Conservation (phyloP, 139 green algal genomes). For the Nannochloris sp. region DNA sequence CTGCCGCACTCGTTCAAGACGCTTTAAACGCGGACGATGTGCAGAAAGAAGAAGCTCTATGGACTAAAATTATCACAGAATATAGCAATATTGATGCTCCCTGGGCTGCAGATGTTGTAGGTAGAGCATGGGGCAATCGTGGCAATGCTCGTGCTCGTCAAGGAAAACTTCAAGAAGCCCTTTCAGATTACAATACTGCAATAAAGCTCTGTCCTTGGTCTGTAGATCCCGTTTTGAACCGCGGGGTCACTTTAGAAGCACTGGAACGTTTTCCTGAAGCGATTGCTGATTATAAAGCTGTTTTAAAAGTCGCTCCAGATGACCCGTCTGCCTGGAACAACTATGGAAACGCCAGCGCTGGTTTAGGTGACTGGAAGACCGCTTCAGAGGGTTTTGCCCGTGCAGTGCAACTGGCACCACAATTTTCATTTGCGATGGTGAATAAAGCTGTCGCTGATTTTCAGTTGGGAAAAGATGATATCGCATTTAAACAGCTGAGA, state of each 20-base stretch:
- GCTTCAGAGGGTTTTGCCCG: conserved; percentile 47
- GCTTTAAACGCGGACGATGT: conserved; percentile 61
- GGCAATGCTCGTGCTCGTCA: conserved; percentile 80
- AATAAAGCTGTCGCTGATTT: conserved; percentile 71
- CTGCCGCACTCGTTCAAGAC: conserved; percentile 55
- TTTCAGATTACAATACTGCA: conserved; percentile 70
- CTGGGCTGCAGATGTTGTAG: conserved; percentile 79
- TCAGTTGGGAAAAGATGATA: conserved; percentile 53
- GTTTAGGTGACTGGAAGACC: conserved; percentile 5
- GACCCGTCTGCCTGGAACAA: conserved; percentile 84
- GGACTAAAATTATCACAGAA: conserved; percentile 49
- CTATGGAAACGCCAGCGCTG: conserved; percentile 58
- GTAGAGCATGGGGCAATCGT: conserved; percentile 66
- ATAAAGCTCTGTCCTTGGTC: conserved; percentile 76
- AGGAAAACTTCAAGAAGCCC: conserved; percentile 52
- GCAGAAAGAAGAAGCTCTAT: conserved; percentile 61
- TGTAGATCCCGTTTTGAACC: conserved; percentile 82
- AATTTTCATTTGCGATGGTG: conserved; percentile 73
- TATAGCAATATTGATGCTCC: conserved; percentile 28
- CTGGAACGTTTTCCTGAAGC: conserved; percentile 67
- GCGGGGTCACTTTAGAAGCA: conserved; percentile 64
- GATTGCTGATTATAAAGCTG: conserved; percentile 62
- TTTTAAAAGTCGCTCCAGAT: conserved; percentile 52
- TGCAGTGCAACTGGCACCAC: conserved; percentile 54
- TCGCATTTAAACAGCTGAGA: conserved; percentile 59